Evolutionary conservation across 1,139 yeast genomes (phyloP).

Genomic region (Geotrichum fermentans): DNA sequence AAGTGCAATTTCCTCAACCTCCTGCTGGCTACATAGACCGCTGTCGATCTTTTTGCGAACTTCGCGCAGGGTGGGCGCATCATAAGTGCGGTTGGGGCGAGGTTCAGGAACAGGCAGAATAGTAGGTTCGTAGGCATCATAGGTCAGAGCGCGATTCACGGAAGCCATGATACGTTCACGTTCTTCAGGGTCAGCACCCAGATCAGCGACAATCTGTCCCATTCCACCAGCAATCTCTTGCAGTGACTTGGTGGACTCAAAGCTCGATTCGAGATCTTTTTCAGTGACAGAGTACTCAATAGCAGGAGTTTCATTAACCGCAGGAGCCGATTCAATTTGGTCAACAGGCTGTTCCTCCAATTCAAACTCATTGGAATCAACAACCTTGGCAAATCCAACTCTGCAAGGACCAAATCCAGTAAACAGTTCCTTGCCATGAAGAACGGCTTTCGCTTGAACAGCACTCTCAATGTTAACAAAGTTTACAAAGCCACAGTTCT

Average conservation of each 20-base stretch:
- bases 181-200: constrained; percentile 35
- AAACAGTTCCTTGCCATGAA: constrained; percentile 76
- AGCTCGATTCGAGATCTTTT: constrained; percentile 22
- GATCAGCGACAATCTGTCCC: constrained; percentile 29
- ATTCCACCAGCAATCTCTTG: constrained; percentile 33
- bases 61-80: constrained; percentile 74
- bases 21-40: constrained; percentile 44
- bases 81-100: constrained; percentile 57
- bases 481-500: constrained; percentile 65
- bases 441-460: constrained; percentile 65
- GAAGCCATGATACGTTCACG: constrained; percentile 24
- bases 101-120: constrained; percentile 37
- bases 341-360: constrained; percentile 2
- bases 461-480: constrained; percentile 73
- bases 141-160: constrained; percentile 32
- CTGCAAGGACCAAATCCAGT: constrained; percentile 53
- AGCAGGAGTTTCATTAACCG: not conserved
- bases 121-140: constrained; percentile 28
- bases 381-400: constrained; percentile 41
- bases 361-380: constrained; percentile 15
- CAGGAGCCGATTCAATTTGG: not conserved
- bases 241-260: constrained; percentile 28
- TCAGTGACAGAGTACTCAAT: constrained; percentile 25
- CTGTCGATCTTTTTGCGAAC: constrained; percentile 49
- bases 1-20: constrained; percentile 75